Evolutionary conservation across 2,329 filamentous ascomycete genomes (phyloP).

Genomic region (Rugonectria rugulosa): DNA sequence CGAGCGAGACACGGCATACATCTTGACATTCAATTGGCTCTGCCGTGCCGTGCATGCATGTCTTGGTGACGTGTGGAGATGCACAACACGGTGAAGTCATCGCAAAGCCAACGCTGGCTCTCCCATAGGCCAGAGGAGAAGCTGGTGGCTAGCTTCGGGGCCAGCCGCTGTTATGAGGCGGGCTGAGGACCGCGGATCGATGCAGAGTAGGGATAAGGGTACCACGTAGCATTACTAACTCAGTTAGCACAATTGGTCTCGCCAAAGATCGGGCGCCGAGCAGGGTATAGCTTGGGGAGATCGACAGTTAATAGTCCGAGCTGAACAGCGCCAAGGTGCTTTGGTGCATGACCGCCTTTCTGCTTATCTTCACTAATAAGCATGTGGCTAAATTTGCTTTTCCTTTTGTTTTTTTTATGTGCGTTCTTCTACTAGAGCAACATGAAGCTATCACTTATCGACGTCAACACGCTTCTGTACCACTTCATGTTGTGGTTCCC

Average conservation of each 20-base stretch:
- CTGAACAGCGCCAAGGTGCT: neutral
- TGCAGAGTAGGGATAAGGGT: constrained; percentile 7
- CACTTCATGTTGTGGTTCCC: constrained; percentile 31
- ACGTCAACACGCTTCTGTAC: constrained; percentile 30
- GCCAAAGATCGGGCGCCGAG: neutral
- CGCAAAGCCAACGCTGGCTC: constrained; percentile 2
- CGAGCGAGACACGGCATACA: constrained; percentile 14
- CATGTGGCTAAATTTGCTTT: neutral
- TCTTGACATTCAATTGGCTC: constrained; percentile 5
- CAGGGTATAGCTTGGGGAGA: neutral
- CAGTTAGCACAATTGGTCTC: constrained; percentile 14
- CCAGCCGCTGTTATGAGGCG: constrained; percentile 13
- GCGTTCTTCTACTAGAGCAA: too few relatives aligned
- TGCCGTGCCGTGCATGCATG: constrained; percentile 6
- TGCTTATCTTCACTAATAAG: neutral
- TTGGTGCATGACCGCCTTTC: neutral
- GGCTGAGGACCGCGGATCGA: constrained; percentile 8
- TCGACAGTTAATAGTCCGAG: constrained; percentile 1
- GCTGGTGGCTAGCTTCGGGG: constrained; percentile 11
- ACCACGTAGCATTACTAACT: constrained; percentile 16
- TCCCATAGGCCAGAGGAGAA: constrained; percentile 1
- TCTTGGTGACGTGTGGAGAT: constrained; percentile 16
- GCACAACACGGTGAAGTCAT: constrained; percentile 10
- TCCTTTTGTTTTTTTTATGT: neutral
- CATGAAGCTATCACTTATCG: constrained; percentile 36